Percentiles rank a stretch among this genome's conserved stretches.
Evolutionary conservation across 2,329 filamentous ascomycete genomes (phyloP).

Genomic region (Pezicula carpinea): DNA sequence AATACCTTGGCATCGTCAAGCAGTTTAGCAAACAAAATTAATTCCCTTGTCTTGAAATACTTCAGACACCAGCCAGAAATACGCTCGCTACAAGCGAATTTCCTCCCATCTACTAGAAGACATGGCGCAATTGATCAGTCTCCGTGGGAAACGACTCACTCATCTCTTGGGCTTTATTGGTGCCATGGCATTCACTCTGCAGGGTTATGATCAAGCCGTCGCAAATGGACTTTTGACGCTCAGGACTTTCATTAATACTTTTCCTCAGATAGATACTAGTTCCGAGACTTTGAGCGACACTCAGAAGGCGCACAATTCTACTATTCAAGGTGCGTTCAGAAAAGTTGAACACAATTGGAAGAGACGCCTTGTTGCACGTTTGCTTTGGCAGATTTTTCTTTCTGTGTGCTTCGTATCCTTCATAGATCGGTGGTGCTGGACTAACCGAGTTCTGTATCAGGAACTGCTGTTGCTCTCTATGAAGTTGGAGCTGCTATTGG

Average conservation of each 20-base stretch:
- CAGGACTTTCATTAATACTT: conserved; percentile 24
- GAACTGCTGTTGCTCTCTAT: conserved; percentile 33
- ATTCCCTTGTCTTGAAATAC: too few species aligned
- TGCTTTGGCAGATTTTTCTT: too few species aligned
- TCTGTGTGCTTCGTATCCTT: too few species aligned
- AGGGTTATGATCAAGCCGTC: conserved; percentile 35
- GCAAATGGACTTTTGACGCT: conserved; percentile 27
- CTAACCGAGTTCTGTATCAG: conserved; percentile 15
- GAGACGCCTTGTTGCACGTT: too few species aligned
- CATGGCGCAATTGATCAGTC: not conserved
- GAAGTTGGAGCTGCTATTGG: conserved; percentile 33
- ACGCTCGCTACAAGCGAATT: too few species aligned
- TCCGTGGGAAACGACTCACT: conserved; percentile 4
- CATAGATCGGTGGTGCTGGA: too few species aligned
- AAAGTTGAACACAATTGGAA: conserved; percentile 24
- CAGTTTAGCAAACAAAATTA: too few species aligned
- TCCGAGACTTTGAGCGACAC: conserved; percentile 13
- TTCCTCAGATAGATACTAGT: conserved; percentile 32
- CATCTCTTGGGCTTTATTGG: conserved; percentile 34
- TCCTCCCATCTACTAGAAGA: too few species aligned
- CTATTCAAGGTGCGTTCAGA: too few species aligned
- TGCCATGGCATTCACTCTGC: conserved; percentile 35
- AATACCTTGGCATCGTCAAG: too few species aligned
- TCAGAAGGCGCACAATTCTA: conserved; percentile 17
- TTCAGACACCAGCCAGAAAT: too few species aligned